Evolutionary conservation across 2,329 filamentous ascomycete genomes (phyloP), one percentile per base, ranked within the genome.

Genomic region (Pseudocercospora fijiensis): DNA sequence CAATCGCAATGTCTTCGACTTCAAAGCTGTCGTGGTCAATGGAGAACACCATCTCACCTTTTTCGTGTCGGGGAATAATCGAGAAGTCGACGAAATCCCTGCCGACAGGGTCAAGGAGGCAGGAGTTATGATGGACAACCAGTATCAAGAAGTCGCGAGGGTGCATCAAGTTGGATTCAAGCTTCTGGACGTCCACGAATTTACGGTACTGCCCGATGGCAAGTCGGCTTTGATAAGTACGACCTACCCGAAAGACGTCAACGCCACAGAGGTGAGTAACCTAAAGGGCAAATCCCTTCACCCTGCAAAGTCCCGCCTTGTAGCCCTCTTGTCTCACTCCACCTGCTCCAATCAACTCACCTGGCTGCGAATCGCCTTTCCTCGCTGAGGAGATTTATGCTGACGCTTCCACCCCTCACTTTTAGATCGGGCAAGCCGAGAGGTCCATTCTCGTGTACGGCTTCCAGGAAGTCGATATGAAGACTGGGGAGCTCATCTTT

Each of bases 41-140:
- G 0, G 94, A 92, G 0, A 93, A 92, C 73, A 97, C 91, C 16
- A 96, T 90, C 76, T 97, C 93, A 30, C 61, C 20, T 60, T 66
- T 24, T 61, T 52, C 43, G 20, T 66, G 13, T 26, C 45, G 20
- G 57, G 51, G 9, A 52, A 52, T 22, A 52, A 52, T 7, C 49
- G 49, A 22, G 49, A 52, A 16, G 20, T n/a, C 24, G 57, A 62
- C 20, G 57, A 63, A 24, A 55, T 53, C 27, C 28, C 45, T 22
- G 27, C 30, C 5, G 43, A 30, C 7, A 22, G 24, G 6, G 51
- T 55, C 6, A 43, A 37, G 11, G 37, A 58, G 18, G 58, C 57
- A 0, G 61, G 55, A 4, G 53, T 66, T 47, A 78, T 83, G 78
- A 57, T 66, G 47, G 60, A 66, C 28, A 47, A 56, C 20, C 52